Evolutionary conservation across 2,329 filamentous ascomycete genomes (phyloP).

Genomic region (Cercospora sp.): DNA sequence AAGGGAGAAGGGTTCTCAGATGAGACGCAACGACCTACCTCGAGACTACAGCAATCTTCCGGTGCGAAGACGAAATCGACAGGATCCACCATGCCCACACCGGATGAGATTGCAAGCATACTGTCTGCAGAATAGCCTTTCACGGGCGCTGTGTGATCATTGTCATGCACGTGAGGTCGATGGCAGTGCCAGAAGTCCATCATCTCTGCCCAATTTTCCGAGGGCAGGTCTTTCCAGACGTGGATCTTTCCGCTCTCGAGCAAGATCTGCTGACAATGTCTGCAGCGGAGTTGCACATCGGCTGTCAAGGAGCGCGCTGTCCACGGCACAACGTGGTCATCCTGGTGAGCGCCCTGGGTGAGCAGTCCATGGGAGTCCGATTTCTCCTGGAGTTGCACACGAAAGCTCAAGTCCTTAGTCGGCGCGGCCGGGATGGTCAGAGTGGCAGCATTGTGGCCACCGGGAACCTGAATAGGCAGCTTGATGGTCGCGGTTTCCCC

Average conservation of each 20-base stretch:
- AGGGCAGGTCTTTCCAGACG: constrained; percentile 88
- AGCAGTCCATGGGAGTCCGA: constrained; percentile 20
- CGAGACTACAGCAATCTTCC: constrained; percentile 59
- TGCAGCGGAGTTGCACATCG: constrained; percentile 33
- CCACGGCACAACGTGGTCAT: constrained; percentile 47
- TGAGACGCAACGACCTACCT: constrained; percentile 42
- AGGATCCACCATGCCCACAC: constrained; percentile 77
- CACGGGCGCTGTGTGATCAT: constrained; percentile 40
- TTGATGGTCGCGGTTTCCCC: constrained; percentile 46
- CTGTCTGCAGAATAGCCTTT: constrained; percentile 85
- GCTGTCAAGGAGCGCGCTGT: constrained; percentile 41
- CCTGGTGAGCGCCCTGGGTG: constrained; percentile 22
- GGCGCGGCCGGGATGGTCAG: constrained; percentile 53
- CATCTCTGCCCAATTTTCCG: constrained; percentile 98
- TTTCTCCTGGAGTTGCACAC: constrained; percentile 53
- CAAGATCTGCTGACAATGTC: constrained; percentile 31
- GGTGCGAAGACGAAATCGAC: constrained; percentile 71
- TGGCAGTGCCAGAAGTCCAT: constrained; percentile 99
- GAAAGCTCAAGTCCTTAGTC: constrained; percentile 54
- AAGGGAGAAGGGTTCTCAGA: neutral
- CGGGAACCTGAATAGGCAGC: constrained; percentile 50
- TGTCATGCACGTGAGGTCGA: constrained; percentile 66
- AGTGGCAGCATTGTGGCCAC: constrained; percentile 42
- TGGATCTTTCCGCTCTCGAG: constrained; percentile 42
- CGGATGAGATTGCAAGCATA: constrained; percentile 63